These are phyloP conservation scores for Nicotiana knightiana DNA, from an alignment of 257 asterid genomes.

Conservation along the genomic window DNA sequence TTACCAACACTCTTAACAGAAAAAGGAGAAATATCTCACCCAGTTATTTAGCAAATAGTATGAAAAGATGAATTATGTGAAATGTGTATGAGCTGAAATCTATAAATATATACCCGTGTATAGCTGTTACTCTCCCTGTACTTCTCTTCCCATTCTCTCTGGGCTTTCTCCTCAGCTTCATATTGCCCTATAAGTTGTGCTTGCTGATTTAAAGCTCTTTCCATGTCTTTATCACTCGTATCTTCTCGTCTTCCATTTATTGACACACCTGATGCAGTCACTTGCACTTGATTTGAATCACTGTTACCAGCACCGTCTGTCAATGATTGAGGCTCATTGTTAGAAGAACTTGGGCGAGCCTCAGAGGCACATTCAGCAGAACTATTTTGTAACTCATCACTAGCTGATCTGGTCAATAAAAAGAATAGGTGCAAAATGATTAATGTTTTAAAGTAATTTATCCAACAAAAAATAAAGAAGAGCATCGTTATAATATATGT, in stretches of 20 bases:
- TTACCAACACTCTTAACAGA: not conserved
- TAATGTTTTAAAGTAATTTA: not conserved
- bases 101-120: conserved; percentile 43
- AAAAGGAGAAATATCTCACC: not conserved
- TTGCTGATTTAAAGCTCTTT: conserved; percentile 61
- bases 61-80: not conserved
- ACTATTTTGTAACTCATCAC: not conserved
- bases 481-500: not conserved
- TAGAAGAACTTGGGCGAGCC: conserved; percentile 40
- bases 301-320: conserved; percentile 27
- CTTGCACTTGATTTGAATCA: conserved; percentile 28
- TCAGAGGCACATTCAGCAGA: conserved; percentile 15
- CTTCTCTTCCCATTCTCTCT: conserved; percentile 91
- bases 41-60: not conserved
- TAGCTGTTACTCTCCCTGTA: conserved; percentile 53
- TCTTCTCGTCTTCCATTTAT: conserved; percentile 22
- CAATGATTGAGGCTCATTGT: conserved; percentile 21
- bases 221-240: conserved; percentile 40
- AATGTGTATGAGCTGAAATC: not conserved
- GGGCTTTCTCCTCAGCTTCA: conserved; percentile 77
- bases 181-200: conserved; percentile 46
- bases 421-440: conserved; percentile 1
- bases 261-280: conserved; percentile 18
- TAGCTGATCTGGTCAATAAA: conserved; percentile 39
- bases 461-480: not conserved